A percentile compares a stretch with the other conserved stretches of the same genome.
Evolutionary conservation across 78 protist species (phyloP).

Genomic region (Emiliania huxleyi): DNA sequence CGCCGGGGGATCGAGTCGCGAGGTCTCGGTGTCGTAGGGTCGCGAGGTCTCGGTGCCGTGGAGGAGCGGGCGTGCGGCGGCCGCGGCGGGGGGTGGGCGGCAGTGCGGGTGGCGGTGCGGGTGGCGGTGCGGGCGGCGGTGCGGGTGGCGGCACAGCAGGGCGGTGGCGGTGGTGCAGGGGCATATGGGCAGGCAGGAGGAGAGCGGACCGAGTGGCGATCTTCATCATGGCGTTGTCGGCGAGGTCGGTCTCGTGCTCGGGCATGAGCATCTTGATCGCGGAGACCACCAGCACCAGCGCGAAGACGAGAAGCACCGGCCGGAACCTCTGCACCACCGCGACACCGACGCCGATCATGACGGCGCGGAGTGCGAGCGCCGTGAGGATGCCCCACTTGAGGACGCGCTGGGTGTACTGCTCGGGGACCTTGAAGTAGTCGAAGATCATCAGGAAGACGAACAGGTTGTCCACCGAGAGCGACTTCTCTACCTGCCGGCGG

Average conservation of each 20-base stretch:
- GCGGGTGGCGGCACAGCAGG: too few species aligned
- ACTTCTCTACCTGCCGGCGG: neutral
- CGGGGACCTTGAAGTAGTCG: neutral
- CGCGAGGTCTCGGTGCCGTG: too few species aligned
- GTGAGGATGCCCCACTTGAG: neutral
- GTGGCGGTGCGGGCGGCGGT: too few species aligned
- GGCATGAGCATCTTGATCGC: neutral
- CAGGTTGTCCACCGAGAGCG: conserved; percentile 20
- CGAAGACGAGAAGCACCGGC: neutral
- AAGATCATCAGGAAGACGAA: conserved; percentile 16
- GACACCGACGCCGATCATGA: conserved; percentile 8
- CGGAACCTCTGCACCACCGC: neutral
- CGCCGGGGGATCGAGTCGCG: too few species aligned
- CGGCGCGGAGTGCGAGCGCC: neutral
- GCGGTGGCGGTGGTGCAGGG: too few species aligned
- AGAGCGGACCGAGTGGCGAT: neutral
- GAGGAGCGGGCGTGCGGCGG: too few species aligned
- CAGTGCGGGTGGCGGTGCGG: too few species aligned
- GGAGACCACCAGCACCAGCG: neutral
- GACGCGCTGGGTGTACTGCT: neutral
- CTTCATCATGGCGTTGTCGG: neutral
- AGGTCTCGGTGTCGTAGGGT: too few species aligned
- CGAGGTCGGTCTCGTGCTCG: neutral
- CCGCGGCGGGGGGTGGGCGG: too few species aligned
- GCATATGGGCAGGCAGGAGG: too few species aligned